These are phyloP conservation scores for Komagataella ulmi DNA, from an alignment of 805 yeast genomes.

Conservation along the genomic window DNA sequence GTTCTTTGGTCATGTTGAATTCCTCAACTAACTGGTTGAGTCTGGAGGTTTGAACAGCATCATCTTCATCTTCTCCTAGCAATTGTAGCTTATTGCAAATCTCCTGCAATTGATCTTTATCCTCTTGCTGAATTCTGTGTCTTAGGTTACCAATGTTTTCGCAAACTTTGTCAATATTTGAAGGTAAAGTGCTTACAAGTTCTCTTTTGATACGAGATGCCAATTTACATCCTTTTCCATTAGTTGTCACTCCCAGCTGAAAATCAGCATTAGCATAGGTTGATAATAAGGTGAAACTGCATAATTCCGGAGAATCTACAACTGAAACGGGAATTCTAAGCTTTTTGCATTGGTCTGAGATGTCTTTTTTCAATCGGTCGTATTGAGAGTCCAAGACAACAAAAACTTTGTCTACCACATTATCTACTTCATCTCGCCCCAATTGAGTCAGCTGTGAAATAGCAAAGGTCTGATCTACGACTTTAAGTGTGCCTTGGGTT, in stretches of 20 bases:
- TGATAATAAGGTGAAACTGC: conserved; percentile 68
- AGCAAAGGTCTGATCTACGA: not conserved
- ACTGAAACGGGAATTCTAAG: conserved; percentile 76
- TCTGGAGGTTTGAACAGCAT: conserved; percentile 43
- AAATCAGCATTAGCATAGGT: conserved; percentile 59
- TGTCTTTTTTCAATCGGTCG: conserved; percentile 18
- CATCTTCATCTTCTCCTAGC: conserved; percentile 53
- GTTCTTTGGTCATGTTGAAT: conserved; percentile 37
- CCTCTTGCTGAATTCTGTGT: conserved; percentile 37
- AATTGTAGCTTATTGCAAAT: conserved; percentile 7
- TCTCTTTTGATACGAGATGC: conserved; percentile 75
- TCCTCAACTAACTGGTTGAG: conserved; percentile 54
- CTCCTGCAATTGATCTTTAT: conserved; percentile 21
- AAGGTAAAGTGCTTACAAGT: conserved; percentile 49
- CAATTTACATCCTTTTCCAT: conserved; percentile 81
- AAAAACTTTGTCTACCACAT: conserved; percentile 66
- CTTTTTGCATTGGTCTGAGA: conserved; percentile 38
- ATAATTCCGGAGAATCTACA: conserved; percentile 55
- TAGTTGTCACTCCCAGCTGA: conserved; percentile 74
- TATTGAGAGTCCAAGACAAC: conserved; percentile 26
- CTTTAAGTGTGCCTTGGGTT: conserved; percentile 9
- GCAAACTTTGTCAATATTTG: conserved; percentile 57
- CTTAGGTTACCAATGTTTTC: conserved; percentile 58
- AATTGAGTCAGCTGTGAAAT: conserved; percentile 25
- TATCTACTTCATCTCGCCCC: conserved; percentile 52